Conservation (phyloP, 2,329 filamentous ascomycete species). For the Neofusicoccum sp. region DNA sequence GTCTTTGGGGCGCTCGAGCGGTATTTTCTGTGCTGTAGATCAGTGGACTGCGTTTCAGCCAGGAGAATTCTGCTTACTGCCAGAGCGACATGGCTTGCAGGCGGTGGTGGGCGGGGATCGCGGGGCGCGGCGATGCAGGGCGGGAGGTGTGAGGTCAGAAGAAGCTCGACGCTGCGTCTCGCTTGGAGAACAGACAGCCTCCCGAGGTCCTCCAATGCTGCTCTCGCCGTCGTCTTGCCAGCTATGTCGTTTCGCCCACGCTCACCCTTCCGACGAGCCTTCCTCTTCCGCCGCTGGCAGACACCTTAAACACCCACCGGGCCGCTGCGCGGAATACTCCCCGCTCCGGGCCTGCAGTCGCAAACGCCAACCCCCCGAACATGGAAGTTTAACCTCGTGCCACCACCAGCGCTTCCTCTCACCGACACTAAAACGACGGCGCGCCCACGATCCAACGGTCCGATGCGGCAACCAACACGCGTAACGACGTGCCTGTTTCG, state of each 20-base stretch:
- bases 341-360: background rate
- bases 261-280: background rate
- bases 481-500: background rate
- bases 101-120: background rate
- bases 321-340: background rate
- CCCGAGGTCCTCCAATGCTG: conserved; percentile 10
- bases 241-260: conserved; percentile 12
- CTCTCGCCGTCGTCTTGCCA: conserved; percentile 4
- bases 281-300: conserved; percentile 3
- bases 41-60: background rate
- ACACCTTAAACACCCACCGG: background rate
- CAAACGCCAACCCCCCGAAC: background rate
- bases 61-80: conserved; percentile 29
- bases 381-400: conserved; percentile 13
- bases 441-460: background rate
- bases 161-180: conserved; percentile 13
- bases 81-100: conserved; percentile 33
- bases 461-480: conserved; percentile 7
- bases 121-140: background rate
- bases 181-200: conserved; percentile 7
- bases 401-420: background rate
- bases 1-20: conserved; percentile 68
- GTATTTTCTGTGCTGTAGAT: conserved; percentile 50
- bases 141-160: conserved; percentile 9
- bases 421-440: background rate